Percentiles rank a stretch among this genome's conserved stretches.
phyloP scores from a whole-genome alignment of 192 early-diverging fungal genomes.

The Fimicolochytrium jonesii region DNA sequence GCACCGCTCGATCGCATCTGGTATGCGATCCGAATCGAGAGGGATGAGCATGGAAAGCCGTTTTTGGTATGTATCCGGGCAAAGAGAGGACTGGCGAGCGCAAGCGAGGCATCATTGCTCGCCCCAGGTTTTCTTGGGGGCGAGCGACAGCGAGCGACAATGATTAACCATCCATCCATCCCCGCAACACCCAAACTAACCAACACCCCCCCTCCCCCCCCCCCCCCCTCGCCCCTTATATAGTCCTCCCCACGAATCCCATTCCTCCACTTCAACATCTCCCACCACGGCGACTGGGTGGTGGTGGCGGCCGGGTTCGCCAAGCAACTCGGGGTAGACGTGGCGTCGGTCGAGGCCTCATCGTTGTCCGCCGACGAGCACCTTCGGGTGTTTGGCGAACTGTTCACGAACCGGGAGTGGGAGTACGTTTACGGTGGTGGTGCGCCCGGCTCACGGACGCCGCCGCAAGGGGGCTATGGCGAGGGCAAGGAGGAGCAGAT shows the following conservation, averaged over 20 bases:
- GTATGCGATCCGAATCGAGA: background rate
- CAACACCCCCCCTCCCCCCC: no score
- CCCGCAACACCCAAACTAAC: no score
- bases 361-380: slow-evolving; percentile 24
- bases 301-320: slow-evolving; percentile 37
- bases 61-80: background rate
- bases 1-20: background rate
- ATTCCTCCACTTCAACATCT: slow-evolving; percentile 58
- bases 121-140: background rate
- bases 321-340: slow-evolving; percentile 41
- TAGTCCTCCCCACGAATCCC: no score
- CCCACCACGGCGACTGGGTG: slow-evolving; percentile 59
- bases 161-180: no score
- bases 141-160: no score
- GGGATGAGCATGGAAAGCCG: slow-evolving; percentile 3
- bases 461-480: background rate
- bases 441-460: no score
- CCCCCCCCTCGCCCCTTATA: no score
- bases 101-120: background rate
- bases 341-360: slow-evolving; percentile 41
- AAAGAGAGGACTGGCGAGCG: background rate
- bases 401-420: slow-evolving; percentile 6
- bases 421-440: background rate
- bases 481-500: background rate
- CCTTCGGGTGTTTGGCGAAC: slow-evolving; percentile 5